phyloP scores from a whole-genome alignment of 108 stramenopile species.

The Fragilaria radians region DNA sequence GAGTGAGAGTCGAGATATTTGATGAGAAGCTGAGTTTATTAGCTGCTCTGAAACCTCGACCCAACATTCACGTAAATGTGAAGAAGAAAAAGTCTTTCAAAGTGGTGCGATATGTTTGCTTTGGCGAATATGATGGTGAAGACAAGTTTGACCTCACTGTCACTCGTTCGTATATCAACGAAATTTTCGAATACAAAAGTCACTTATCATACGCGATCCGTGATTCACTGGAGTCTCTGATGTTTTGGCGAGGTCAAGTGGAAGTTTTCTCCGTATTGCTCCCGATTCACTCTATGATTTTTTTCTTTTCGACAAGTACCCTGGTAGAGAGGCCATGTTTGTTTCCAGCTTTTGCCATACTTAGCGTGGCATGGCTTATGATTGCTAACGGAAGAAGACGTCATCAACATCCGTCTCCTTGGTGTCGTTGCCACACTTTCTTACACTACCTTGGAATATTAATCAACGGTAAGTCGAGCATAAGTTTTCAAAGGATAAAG shows the following conservation, averaged over 20 bases:
- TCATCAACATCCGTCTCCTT: slow-evolving; percentile 64
- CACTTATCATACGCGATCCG: slow-evolving; percentile 16
- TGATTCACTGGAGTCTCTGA: slow-evolving; percentile 35
- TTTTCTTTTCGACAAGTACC: slow-evolving; percentile 35
- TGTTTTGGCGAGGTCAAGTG: slow-evolving; percentile 74
- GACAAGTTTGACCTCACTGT: slow-evolving; percentile 54
- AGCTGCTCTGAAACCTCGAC: slow-evolving; percentile 30
- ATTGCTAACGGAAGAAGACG: slow-evolving; percentile 49
- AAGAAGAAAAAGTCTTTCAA: slow-evolving; percentile 43
- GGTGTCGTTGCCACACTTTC: slow-evolving; percentile 55
- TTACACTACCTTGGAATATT: slow-evolving; percentile 41
- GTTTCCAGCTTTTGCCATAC: slow-evolving; percentile 30
- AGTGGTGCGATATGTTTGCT: slow-evolving; percentile 51
- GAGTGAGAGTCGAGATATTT: slow-evolving; percentile 17
- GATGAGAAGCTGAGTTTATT: slow-evolving; percentile 12
- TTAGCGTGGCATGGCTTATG: slow-evolving; percentile 60
- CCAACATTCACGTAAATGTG: slow-evolving; percentile 48
- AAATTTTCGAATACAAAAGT: slow-evolving; percentile 52
- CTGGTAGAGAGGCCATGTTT: slow-evolving; percentile 60
- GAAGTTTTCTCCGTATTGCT: slow-evolving; percentile 37
- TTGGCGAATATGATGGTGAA: slow-evolving; percentile 44
- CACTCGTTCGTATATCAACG: slow-evolving; percentile 61
- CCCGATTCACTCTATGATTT: slow-evolving; percentile 58
- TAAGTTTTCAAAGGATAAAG: slow-evolving; percentile 7
- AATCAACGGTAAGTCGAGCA: slow-evolving; percentile 15